phyloP scores from a whole-genome alignment of 192 early-diverging fungal species.

The Kappamyces sp. region DNA sequence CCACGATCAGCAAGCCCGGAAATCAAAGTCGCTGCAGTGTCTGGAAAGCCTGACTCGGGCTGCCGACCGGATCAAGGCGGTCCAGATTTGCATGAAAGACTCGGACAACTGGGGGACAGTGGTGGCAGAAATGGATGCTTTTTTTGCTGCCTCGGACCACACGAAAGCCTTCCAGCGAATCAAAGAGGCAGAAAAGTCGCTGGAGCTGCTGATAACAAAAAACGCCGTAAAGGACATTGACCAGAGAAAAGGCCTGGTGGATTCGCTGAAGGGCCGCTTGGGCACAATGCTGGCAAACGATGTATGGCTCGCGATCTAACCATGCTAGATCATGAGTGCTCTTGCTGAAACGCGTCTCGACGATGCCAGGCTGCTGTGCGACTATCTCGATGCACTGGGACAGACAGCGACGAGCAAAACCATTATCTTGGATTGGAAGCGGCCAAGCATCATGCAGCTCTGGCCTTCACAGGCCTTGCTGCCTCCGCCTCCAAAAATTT shows the following conservation, averaged over 20 bases:
- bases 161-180: slow-evolving; percentile 53
- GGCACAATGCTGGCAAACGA: slow-evolving; percentile 35
- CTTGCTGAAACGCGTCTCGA: too few species aligned
- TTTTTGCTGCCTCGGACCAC: slow-evolving; percentile 60
- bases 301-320: not conserved
- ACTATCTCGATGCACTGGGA: too few species aligned
- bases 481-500: too few species aligned
- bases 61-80: not conserved
- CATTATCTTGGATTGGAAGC: too few species aligned
- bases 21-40: too few species aligned
- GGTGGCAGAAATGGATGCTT: slow-evolving; percentile 56
- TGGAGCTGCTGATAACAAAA: slow-evolving; percentile 52
- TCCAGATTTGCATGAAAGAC: slow-evolving; percentile 42
- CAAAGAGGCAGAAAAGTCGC: slow-evolving; percentile 58
- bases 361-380: too few species aligned
- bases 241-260: slow-evolving; percentile 48
- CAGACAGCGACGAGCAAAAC: too few species aligned
- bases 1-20: too few species aligned
- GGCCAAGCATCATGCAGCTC: too few species aligned
- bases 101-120: slow-evolving; percentile 77
- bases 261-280: slow-evolving; percentile 52
- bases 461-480: too few species aligned
- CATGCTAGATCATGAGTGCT: too few species aligned
- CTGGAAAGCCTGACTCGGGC: not conserved
- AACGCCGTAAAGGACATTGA: slow-evolving; percentile 57